These are phyloP conservation scores for Ustilago tritici DNA, from an alignment of 1,284 basidiomycete species.

Conservation along the genomic window DNA sequence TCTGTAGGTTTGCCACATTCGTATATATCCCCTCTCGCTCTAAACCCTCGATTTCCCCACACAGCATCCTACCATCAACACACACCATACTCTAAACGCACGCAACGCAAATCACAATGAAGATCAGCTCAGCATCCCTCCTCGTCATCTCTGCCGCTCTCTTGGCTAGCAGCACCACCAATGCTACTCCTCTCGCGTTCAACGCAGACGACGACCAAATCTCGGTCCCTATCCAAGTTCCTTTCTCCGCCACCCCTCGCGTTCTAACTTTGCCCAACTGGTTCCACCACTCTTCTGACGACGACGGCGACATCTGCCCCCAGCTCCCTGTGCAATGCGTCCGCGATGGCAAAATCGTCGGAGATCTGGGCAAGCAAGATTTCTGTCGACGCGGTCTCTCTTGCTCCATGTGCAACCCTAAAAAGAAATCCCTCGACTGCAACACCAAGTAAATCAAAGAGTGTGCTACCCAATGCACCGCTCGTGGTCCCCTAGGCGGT, in stretches of 20 bases:
- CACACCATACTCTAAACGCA: neutral
- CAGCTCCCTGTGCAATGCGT: slow-evolving; percentile 41
- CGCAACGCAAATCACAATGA: slow-evolving; percentile 20
- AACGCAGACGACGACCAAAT: slow-evolving; percentile 41
- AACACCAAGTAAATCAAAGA: slow-evolving; percentile 50
- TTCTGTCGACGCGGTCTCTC: slow-evolving; percentile 40
- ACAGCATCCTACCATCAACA: neutral
- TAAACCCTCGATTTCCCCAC: slow-evolving; percentile 3
- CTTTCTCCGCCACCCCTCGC: slow-evolving; percentile 33
- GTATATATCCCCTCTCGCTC: slow-evolving; percentile 2
- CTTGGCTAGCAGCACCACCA: slow-evolving; percentile 11
- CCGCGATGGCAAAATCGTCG: slow-evolving; percentile 47
- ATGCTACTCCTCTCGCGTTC: slow-evolving; percentile 34
- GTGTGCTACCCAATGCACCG: slow-evolving; percentile 39
- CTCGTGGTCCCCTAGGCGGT: slow-evolving; percentile 52
- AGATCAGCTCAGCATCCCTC: slow-evolving; percentile 27
- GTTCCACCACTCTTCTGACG: slow-evolving; percentile 28
- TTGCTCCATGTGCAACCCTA: slow-evolving; percentile 39
- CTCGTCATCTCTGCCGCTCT: slow-evolving; percentile 32
- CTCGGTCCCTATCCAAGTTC: slow-evolving; percentile 51
- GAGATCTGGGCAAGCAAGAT: slow-evolving; percentile 46
- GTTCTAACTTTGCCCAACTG: slow-evolving; percentile 49
- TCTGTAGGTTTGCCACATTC: neutral
- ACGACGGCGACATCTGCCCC: slow-evolving; percentile 48
- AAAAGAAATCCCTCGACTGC: slow-evolving; percentile 52